These are phyloP conservation scores for Houttuynia cordata DNA, from an alignment of 164 flowering plant species.

Conservation along the genomic window DNA sequence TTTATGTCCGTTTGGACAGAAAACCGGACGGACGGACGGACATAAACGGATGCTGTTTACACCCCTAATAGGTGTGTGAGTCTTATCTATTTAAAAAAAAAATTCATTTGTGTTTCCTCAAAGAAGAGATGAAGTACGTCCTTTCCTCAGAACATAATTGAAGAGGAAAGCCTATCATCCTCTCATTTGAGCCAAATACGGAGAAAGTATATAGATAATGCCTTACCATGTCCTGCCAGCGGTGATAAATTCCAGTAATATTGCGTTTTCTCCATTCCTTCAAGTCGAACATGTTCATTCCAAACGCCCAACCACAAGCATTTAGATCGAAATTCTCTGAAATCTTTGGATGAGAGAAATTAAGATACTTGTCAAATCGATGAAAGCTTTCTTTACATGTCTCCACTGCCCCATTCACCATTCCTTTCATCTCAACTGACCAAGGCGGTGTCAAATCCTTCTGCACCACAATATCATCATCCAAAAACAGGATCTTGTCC, in stretches of 20 bases:
- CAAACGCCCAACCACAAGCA: slow-evolving; percentile 99
- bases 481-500: slow-evolving; percentile 81
- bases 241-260: slow-evolving; percentile 87
- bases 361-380: slow-evolving; percentile 88
- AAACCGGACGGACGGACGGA: too few relatives aligned
- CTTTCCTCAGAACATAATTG: too few relatives aligned
- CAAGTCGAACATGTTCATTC: slow-evolving; percentile 94
- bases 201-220: background rate
- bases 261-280: slow-evolving; percentile 75
- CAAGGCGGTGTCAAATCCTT: slow-evolving; percentile 87
- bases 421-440: slow-evolving; percentile 73
- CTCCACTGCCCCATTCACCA: slow-evolving; percentile 97
- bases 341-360: slow-evolving; percentile 79
- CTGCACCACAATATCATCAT: slow-evolving; percentile 97
- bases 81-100: too few relatives aligned
- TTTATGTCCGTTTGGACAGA: too few relatives aligned
- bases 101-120: too few relatives aligned
- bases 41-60: too few relatives aligned
- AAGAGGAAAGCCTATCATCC: background rate
- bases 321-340: slow-evolving; percentile 65
- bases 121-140: too few relatives aligned
- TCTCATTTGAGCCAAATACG: background rate
- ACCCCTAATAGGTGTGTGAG: too few relatives aligned
- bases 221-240: slow-evolving; percentile 87
- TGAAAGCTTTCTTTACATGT: slow-evolving; percentile 98